Evolutionary conservation across 192 early-diverging fungal genomes (phyloP).

Genomic region (Entomortierella beljakovae): DNA sequence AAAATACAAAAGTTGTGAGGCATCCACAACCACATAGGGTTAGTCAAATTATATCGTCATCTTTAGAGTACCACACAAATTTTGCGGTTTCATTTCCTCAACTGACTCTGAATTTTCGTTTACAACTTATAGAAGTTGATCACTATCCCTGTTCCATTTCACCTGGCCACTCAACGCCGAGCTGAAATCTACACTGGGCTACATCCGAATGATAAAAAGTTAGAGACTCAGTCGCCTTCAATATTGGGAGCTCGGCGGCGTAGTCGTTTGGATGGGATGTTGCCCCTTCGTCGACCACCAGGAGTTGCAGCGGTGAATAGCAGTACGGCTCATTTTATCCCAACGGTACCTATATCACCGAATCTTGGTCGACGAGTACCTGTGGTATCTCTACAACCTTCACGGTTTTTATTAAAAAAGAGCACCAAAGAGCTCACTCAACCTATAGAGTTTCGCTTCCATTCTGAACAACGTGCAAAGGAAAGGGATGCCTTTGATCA

Average conservation of each 20-base stretch:
- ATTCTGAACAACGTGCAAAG: slow-evolving; percentile 62
- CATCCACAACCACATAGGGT: slow-evolving; percentile 15
- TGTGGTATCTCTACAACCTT: slow-evolving; percentile 14
- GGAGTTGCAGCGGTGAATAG: not conserved
- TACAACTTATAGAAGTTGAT: slow-evolving; percentile 14
- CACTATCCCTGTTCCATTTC: slow-evolving; percentile 29
- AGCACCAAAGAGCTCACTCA: slow-evolving; percentile 45
- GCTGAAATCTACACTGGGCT: slow-evolving; percentile 27
- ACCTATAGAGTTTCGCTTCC: slow-evolving; percentile 50
- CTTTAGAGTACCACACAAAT: not conserved
- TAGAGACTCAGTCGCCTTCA: not conserved
- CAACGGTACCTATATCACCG: slow-evolving; percentile 35
- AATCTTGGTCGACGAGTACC: slow-evolving; percentile 23
- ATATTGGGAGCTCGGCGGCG: not conserved
- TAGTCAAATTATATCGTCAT: not conserved
- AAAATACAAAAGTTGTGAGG: not conserved
- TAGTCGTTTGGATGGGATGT: slow-evolving; percentile 29
- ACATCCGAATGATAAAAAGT: not conserved
- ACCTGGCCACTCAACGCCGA: slow-evolving; percentile 25
- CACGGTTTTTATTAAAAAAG: slow-evolving; percentile 32
- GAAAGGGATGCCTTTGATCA: slow-evolving; percentile 63
- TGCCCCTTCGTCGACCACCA: slow-evolving; percentile 3
- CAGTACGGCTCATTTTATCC: slow-evolving; percentile 4
- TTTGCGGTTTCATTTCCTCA: not conserved
- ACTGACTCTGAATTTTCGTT: not conserved